Evolutionary conservation across 495 filamentous ascomycete species (phyloP), one percentile per base, ranked within the genome.

Genomic region (Penicillium roqueforti): DNA sequence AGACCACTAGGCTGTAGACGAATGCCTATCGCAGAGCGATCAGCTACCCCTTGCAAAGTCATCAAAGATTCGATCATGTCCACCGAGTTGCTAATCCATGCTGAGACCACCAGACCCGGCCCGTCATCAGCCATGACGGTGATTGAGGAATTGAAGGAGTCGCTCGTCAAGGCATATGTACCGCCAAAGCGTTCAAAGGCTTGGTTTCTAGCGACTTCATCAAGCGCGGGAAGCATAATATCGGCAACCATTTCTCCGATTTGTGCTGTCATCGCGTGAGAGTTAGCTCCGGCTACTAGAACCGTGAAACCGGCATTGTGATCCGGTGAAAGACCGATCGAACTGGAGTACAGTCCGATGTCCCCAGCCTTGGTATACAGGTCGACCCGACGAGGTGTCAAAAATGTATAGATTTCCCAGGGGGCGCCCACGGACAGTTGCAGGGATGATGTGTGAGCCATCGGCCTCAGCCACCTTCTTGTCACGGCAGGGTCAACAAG

Each of bases 331-430:
- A 84, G 63, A 1, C 65, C 75, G 16, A 83, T 22, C 3, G 74
- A 49, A 44, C 69, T 66, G 28, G 76, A 74, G 57, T 83, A 84
- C 4, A 50, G 32, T 11, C 68, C 69, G 6, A 80, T 54, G 47
- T 80, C 79, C 3, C 82, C 82, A 18, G 63, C 53, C 56, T 83
- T 83, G 37, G 76, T 79, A 65, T 83, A 84, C n/a, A 83, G 61
- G 20, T 83, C 78, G 26, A 79, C 62, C 0, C 72, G 51, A 6
- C 68, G 63, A 16, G 54, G 29, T 22, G 29, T 39, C 0, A 55
- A 18, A 8, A 63, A 52, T 3, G 57, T 53, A 8, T 53, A 60
- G 28, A 85, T 78, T 29, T 84, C 83, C 81, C 82, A 86, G 0
- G 84, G 83, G 1, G 76, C 74, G 18, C 81, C 76, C 5, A 85